These are phyloP conservation scores for Amborella trichopoda DNA, from an alignment of 164 flowering plant species.

Conservation along the genomic window DNA sequence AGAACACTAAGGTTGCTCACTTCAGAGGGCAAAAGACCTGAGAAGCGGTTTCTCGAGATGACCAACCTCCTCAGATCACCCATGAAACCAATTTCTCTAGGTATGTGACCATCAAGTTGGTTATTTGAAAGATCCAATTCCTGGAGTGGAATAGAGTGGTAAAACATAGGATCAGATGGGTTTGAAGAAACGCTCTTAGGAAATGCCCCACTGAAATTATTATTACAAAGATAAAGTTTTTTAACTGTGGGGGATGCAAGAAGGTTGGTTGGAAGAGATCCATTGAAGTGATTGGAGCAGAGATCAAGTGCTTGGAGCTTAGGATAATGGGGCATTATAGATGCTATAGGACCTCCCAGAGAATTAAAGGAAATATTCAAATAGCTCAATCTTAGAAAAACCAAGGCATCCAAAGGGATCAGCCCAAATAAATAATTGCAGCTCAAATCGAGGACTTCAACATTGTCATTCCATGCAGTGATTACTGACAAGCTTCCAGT, in stretches of 20 bases:
- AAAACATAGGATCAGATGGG: no score
- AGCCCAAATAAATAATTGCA: slow-evolving; percentile 61
- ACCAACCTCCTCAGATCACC: slow-evolving; percentile 44
- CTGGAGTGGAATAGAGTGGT: slow-evolving; percentile 28
- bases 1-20: slow-evolving; percentile 38
- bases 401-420: slow-evolving; percentile 57
- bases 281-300: slow-evolving; percentile 61
- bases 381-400: slow-evolving; percentile 60
- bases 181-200: slow-evolving; percentile 30
- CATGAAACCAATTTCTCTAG: slow-evolving; percentile 50
- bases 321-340: slow-evolving; percentile 42
- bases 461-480: slow-evolving; percentile 59
- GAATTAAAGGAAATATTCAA: slow-evolving; percentile 77
- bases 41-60: slow-evolving; percentile 61
- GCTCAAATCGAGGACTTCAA: slow-evolving; percentile 87
- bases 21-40: slow-evolving; percentile 74
- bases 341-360: slow-evolving; percentile 44
- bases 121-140: slow-evolving; percentile 83
- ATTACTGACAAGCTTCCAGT: slow-evolving; percentile 60
- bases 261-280: slow-evolving; percentile 39
- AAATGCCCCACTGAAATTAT: slow-evolving; percentile 41
- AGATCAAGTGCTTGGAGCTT: slow-evolving; percentile 70
- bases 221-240: slow-evolving; percentile 62
- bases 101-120: slow-evolving; percentile 50
- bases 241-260: slow-evolving; percentile 50